A percentile compares a stretch with the other conserved stretches of the same genome.
Conservation (phyloP, 2,329 filamentous ascomycete species). For the Knufia fluminis region DNA sequence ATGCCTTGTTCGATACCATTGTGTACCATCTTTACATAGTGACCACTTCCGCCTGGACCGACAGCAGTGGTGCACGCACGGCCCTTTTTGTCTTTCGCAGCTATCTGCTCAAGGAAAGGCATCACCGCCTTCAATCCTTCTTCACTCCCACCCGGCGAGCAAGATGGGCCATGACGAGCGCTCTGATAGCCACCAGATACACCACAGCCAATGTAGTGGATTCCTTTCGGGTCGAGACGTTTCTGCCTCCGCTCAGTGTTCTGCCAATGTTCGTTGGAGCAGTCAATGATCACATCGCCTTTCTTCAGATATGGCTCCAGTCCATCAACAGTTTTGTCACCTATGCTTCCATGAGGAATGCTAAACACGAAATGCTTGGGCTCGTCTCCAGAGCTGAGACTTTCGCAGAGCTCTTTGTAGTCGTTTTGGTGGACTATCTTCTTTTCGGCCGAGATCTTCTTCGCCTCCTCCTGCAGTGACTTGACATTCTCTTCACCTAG, state of each 20-base stretch:
- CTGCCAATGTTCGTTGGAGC: conserved; percentile 58
- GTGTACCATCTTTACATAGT: conserved; percentile 69
- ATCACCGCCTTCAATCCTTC: conserved; percentile 50
- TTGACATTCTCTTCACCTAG: conserved; percentile 38
- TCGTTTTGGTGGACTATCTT: conserved; percentile 30
- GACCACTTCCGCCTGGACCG: conserved; percentile 55
- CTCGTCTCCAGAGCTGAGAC: conserved; percentile 29
- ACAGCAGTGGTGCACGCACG: conserved; percentile 52
- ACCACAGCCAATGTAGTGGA: conserved; percentile 59
- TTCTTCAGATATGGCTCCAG: conserved; percentile 37
- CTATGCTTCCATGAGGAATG: conserved; percentile 39
- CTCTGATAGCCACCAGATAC: conserved; percentile 63
- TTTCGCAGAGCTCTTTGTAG: conserved; percentile 43
- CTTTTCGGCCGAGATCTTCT: conserved; percentile 25
- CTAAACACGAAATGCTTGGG: conserved; percentile 47
- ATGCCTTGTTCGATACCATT: conserved; percentile 67
- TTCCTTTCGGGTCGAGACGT: conserved; percentile 46
- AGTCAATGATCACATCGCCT: conserved; percentile 60
- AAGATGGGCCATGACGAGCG: conserved; percentile 55
- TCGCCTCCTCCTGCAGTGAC: conserved; percentile 30
- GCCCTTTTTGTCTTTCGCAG: conserved; percentile 52
- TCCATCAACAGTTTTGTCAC: conserved; percentile 31
- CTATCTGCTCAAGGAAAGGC: conserved; percentile 51
- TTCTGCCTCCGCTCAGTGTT: conserved; percentile 55
- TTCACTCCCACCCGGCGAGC: conserved; percentile 55